These are phyloP conservation scores for Hanseniaspora meyeri DNA, from an alignment of 805 yeast species.

Conservation along the genomic window DNA sequence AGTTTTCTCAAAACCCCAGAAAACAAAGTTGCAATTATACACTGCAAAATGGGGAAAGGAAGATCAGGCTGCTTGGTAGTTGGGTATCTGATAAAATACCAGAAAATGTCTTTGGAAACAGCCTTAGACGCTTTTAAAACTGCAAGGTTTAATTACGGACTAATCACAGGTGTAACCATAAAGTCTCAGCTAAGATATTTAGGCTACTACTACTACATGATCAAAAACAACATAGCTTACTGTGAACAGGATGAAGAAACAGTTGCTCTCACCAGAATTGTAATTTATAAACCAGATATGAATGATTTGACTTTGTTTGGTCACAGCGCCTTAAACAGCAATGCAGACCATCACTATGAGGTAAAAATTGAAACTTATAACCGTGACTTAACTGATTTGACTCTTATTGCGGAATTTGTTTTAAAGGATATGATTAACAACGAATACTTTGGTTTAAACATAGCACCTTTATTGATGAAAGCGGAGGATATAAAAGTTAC, in stretches of 20 bases:
- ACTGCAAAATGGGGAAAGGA: slow-evolving; percentile 88
- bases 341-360: background rate
- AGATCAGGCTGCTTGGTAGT: slow-evolving; percentile 69
- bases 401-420: background rate
- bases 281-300: background rate
- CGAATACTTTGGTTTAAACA: background rate
- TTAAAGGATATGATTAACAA: background rate
- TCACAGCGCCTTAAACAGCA: too few species aligned
- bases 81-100: slow-evolving; percentile 51
- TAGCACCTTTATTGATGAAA: background rate
- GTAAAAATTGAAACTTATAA: background rate
- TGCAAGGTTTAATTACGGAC: slow-evolving; percentile 43
- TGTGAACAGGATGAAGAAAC: slow-evolving; percentile 4
- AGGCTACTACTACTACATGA: slow-evolving; percentile 37
- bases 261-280: slow-evolving; percentile 13
- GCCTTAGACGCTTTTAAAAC: slow-evolving; percentile 44
- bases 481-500: slow-evolving; percentile 5
- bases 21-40: slow-evolving; percentile 51
- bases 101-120: slow-evolving; percentile 29
- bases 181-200: slow-evolving; percentile 57
- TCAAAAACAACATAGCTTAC: slow-evolving; percentile 3
- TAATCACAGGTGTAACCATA: slow-evolving; percentile 61
- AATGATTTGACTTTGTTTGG: background rate
- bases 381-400: too few species aligned
- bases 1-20: slow-evolving; percentile 28